Evolutionary conservation across 257 asterid genomes (phyloP), one percentile per base, ranked within the genome.

Genomic region (Ligustrum vulgare): DNA sequence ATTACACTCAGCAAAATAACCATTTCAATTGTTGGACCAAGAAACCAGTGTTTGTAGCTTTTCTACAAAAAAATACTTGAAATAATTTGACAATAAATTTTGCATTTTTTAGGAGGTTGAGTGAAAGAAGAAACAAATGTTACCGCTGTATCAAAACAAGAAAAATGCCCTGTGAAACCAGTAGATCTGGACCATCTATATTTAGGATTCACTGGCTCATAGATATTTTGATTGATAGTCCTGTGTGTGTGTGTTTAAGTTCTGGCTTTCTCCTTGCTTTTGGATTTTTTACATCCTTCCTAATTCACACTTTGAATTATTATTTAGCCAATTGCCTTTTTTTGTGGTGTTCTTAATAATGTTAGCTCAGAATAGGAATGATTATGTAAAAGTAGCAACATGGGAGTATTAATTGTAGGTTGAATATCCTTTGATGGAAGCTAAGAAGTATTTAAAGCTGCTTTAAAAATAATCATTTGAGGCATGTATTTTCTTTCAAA

Each of bases 381-480:
- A 9, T 58, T 2, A 58, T 23, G 9, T 58, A 67, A 43, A 12
- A 43, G 15, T 20, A 16, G 60, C 22, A 49, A 28, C 1, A 1
- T 28, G 31, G 31, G 23, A 6, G 20, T 18, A 18, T 77, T 77
- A 39, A 58, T 72, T 84, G 78, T 84, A 95, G 99, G 94, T 95
- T 73, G 99, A 95, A 84, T 96, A 91, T 83, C 96, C 98, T 71
- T 70, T 95, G 84, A 73, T 72, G 41, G 98, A 95, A 88, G 99
- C 98, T 71, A 92, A 98, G 9, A 95, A 90, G 86, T 93, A 89
- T 89, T 86, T 91, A 90, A 93, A 91, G 88, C 92, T 90, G 67
- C 98, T 93, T 62, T 98, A 92, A 89, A 88, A 88, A 82, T 95
- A 95, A 73, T 95, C 99, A 67, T 82, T 94, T 78, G 90, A 95